Conservation (phyloP, 2,329 filamentous ascomycete genomes). For the Clonostachys rhizophaga region DNA sequence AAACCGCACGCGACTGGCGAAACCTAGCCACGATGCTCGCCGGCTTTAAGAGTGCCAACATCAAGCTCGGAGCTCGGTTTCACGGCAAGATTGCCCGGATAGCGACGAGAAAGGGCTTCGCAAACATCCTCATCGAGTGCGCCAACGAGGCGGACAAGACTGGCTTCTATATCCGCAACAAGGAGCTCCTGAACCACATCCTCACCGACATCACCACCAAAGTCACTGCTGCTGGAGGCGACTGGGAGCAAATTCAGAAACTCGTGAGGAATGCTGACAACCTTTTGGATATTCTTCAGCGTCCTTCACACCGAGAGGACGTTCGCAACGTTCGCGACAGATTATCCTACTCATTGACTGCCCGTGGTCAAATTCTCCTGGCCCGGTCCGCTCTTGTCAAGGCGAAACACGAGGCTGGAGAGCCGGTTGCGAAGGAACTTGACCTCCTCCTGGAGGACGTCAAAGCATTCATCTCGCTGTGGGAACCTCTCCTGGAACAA, state of each 20-base stretch:
- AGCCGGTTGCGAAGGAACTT: conserved; percentile 14
- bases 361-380: conserved; percentile 23
- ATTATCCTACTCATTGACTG: conserved; percentile 14
- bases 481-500: conserved; percentile 10
- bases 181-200: conserved; percentile 27
- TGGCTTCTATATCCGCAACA: conserved; percentile 32
- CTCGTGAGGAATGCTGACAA: conserved; percentile 39
- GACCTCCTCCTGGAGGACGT: conserved; percentile 19
- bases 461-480: conserved; percentile 15
- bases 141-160: conserved; percentile 40
- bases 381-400: conserved; percentile 16
- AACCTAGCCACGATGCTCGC: conserved; percentile 48
- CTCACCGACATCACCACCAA: conserved; percentile 22
- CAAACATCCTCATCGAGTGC: conserved; percentile 44
- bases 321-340: conserved; percentile 7
- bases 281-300: conserved; percentile 44
- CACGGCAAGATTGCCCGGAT: conserved; percentile 33
- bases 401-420: conserved; percentile 12
- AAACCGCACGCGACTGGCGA: conserved; percentile 41
- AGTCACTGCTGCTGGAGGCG: conserved; percentile 25
- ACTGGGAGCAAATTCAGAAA: conserved; percentile 29
- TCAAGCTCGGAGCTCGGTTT: conserved; percentile 25
- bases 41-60: conserved; percentile 37
- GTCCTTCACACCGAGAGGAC: conserved; percentile 26
- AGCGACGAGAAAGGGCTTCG: conserved; percentile 30